phyloP scores from a whole-genome alignment of 2,329 filamentous ascomycete genomes.

The Raffaelea arxii region DNA sequence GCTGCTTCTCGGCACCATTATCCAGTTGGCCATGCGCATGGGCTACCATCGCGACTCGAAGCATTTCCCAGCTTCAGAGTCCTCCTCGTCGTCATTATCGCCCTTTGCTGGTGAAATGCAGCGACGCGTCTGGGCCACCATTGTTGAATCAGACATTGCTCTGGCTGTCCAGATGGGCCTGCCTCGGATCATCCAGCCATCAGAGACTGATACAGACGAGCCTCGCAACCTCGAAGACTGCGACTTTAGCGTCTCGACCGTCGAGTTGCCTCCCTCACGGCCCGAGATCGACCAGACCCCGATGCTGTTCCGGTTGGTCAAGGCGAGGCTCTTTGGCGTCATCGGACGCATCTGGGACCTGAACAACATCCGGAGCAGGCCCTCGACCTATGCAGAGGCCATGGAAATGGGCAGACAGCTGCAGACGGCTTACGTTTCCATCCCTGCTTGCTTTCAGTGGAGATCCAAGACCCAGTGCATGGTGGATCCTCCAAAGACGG shows the following conservation, averaged over 20 bases:
- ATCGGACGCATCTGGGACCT: conserved; percentile 1
- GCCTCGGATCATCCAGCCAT: conserved; percentile 30
- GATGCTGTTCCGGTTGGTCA: conserved; percentile 18
- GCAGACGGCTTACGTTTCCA: conserved; percentile 10
- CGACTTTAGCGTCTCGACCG: conserved; percentile 23
- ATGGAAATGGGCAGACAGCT: conserved; percentile 13
- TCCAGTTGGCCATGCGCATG: conserved; percentile 28
- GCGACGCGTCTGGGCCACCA: conserved; percentile 25
- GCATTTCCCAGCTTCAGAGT: conserved; percentile 9
- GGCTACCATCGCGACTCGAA: conserved; percentile 30
- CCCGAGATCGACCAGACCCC: conserved; percentile 11
- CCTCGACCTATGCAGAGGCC: conserved; percentile 9
- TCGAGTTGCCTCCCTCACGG: conserved; percentile 20
- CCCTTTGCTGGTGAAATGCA: conserved; percentile 31
- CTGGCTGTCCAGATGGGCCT: conserved; percentile 36
- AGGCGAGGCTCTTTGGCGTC: conserved; percentile 15
- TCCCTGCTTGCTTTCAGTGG: conserved; percentile 18
- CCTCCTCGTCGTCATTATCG: no score
- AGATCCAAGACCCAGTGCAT: conserved; percentile 18
- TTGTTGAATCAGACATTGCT: conserved; percentile 32
- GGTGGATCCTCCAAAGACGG: conserved; percentile 15
- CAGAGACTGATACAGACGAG: conserved; percentile 18
- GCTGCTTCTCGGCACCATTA: conserved; percentile 27
- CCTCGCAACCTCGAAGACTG: conserved; percentile 29
- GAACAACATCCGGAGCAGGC: conserved; percentile 15